These are phyloP conservation scores for Coccomyxa sp. DNA, from an alignment of 139 green algal species.

Conservation along the genomic window DNA sequence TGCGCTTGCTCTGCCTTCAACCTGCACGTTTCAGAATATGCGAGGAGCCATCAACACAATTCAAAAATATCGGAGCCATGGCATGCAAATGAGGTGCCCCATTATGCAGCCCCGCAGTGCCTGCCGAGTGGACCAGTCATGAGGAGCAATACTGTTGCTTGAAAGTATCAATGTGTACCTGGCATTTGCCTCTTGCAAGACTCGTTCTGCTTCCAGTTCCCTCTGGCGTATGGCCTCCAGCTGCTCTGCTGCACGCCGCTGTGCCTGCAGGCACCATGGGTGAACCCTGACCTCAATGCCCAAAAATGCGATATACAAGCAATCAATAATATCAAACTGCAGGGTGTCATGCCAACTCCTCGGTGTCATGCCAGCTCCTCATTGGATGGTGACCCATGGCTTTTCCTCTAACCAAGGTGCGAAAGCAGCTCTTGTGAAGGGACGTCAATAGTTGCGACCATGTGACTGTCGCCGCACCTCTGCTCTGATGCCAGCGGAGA, in stretches of 20 bases:
- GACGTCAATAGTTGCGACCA: neutral
- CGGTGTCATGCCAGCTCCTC: neutral
- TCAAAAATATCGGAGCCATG: neutral
- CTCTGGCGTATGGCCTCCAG: neutral
- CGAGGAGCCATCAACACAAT: too few relatives aligned
- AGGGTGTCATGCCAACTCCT: neutral
- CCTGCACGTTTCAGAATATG: too few relatives aligned
- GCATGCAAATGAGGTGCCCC: neutral
- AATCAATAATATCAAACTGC: neutral
- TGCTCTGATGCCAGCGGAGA: too few relatives aligned
- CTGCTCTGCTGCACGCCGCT: neutral
- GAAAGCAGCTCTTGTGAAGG: neutral
- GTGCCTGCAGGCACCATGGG: neutral
- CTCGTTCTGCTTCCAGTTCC: neutral
- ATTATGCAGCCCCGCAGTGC: neutral
- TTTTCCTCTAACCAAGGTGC: neutral
- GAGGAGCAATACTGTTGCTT: neutral
- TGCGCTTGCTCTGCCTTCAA: neutral
- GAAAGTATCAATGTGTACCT: neutral
- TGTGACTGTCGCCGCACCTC: too few relatives aligned
- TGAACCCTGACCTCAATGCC: neutral
- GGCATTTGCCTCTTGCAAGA: too few relatives aligned
- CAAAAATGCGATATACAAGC: neutral
- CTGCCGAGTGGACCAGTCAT: neutral
- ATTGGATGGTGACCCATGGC: neutral